Base-by-base conservation (phyloP, 345 rosid species). In the Gossypium sturtianum region DNA sequence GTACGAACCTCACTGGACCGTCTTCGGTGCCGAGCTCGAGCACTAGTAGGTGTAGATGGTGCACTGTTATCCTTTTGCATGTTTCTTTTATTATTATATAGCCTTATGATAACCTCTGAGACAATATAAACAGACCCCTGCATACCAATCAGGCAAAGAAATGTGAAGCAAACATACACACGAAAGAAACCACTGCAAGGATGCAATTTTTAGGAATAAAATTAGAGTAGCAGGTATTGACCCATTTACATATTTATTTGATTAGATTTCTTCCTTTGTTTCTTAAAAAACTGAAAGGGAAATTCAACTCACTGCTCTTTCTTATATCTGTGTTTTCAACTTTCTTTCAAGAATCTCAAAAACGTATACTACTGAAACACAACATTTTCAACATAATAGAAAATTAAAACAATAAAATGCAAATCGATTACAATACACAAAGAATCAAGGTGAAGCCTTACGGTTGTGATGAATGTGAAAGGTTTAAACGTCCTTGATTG, bases 1-100 rank as follows among this genome's bases (percentile, higher is more conserved):
- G 8, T 11, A 13, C 68, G 10, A 23, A 85, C 86, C 88, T 81
- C 88, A 59, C 41, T 82, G 63, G 86, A 80, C 41, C 84, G 69
- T 68, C 79, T 82, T 20, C 88, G 82, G 54, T 81, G 77, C 49
- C 88, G 84, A 72, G 75, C 48, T 62, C 84, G 56, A 54, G 27
- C 60, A n/a, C 64, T 51, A 51, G 73, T 48, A 43, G 76, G 71
- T 9, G 76, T 54, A 65, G 59, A 6, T 16, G 67, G 76, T 49
- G 75, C 57, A 71, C 48, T 54, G 45, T 5, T 12, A 77, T 66
- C 73, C 76, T 47, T 77, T 9, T 56, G 76, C 80, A 72, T 64
- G 67, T 52, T 48, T 54, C 41, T 20, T 23, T 16, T 54, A 23
- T 9, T 69, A 20, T 45, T 8, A 16, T 9, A 12, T 17, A 9